A percentile compares a stretch with the other conserved stretches of the same genome.
Conservation (phyloP, 345 rosid species). For the Acer saccharum region DNA sequence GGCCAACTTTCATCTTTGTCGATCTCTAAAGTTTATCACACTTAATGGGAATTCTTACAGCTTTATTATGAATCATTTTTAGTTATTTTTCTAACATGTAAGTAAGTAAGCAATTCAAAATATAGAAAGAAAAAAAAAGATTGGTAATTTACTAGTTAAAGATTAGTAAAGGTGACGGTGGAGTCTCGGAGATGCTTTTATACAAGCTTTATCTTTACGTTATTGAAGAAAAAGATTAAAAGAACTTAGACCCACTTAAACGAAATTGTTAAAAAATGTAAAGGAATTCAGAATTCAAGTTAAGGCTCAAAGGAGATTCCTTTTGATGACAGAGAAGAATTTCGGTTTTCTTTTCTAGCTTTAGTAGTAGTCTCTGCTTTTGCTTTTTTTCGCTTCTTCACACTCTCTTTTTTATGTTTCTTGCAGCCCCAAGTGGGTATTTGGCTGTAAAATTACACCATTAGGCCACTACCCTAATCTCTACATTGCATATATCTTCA, state of each 20-base stretch:
- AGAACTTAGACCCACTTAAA: conserved; percentile 10
- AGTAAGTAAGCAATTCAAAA: neutral
- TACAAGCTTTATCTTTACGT: conserved; percentile 47
- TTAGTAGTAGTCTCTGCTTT: conserved; percentile 15
- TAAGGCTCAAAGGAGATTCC: conserved; percentile 35
- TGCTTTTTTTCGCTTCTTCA: conserved; percentile 21
- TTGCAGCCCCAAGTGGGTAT: conserved; percentile 32
- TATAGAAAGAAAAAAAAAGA: neutral
- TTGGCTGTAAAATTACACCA: conserved; percentile 10
- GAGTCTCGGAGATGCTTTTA: conserved; percentile 28
- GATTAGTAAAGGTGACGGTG: conserved; percentile 36
- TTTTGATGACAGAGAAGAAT: conserved; percentile 25
- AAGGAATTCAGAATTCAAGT: conserved; percentile 6
- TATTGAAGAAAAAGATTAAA: conserved; percentile 23
- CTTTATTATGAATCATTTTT: conserved; percentile 1
- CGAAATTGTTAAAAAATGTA: conserved; percentile 16
- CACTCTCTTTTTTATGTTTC: conserved; percentile 21
- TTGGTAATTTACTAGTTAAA: conserved; percentile 2
- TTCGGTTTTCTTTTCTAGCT: conserved; percentile 28
- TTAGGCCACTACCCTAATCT: neutral
- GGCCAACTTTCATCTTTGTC: neutral
- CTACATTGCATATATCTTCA: conserved; percentile 1
- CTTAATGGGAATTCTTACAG: neutral
- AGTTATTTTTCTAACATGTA: neutral
- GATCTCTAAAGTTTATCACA: conserved; percentile 5